Base-by-base conservation (phyloP, 441 rosid species). In the Daphne laureola region DNA sequence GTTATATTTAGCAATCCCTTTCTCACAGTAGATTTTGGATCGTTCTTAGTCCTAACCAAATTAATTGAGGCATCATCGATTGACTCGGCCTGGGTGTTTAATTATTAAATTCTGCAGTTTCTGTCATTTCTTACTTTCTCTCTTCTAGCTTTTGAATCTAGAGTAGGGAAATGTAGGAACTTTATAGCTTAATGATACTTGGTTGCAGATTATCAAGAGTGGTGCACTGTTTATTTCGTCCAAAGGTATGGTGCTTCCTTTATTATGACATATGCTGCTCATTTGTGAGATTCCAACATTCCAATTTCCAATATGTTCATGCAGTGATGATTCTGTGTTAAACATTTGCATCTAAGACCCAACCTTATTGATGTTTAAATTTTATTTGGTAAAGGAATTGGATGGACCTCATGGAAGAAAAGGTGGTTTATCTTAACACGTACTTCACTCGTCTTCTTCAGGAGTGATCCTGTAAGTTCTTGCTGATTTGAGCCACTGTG, bases 341-440 rank as follows among this genome's bases (percentile, higher is more conserved):
- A 31, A 31, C 36, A 31, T 31, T 0, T 31, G 5, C 9, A 8
- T 8, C 9, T 31, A 31, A 31, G 36, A 31, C 36, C 36, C 36
- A 31, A 31, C 6, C 36, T 5, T 31, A 31, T 31, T 31, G 5
- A 31, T 31, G 9, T 31, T 17, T 14, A 15, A 6, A 35, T 44
- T 41, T 55, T 41, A 4, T 53, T 14, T 36, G 31, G 36, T 43
- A 51, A 61, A 93, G 99, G 99, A 70, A 84, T 94, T 70, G 99
- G 99, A 43, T 94, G 99, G 99, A 87, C 98, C 51, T 77, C 97
- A 12, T 94, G 98, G 99, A 94, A 94, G 78, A 94, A 90, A 72
- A 73, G 99, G 57, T 94, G 99, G 99, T 94, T 94, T 68, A 90
- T 94, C 63, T 73, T 94, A 62, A 90, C 99, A 8, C 82, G 82